Percentiles rank a stretch among this genome's conserved stretches.
These are phyloP conservation scores for Taiwanofungus camphoratus DNA, from an alignment of 1,284 basidiomycete species.

Conservation along the genomic window DNA sequence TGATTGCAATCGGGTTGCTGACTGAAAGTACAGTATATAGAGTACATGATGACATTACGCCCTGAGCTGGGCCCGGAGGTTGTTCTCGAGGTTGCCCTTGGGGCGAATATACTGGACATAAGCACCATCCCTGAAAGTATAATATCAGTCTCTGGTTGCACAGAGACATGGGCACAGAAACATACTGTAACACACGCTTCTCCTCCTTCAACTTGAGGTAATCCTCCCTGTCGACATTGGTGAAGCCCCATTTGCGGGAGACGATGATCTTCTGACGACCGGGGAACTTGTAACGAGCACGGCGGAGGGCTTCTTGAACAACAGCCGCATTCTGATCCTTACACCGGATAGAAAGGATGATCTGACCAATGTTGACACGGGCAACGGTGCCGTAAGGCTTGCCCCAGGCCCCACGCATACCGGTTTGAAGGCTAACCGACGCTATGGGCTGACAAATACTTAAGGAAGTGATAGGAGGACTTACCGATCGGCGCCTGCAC, in stretches of 20 bases:
- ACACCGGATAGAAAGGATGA: conserved; percentile 93
- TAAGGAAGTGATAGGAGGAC: conserved; percentile 19
- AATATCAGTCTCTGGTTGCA: conserved; percentile 16
- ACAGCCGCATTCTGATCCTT: conserved; percentile 87
- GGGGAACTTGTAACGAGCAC: conserved; percentile 99
- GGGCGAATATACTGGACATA: conserved; percentile 89
- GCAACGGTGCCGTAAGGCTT: conserved; percentile 97
- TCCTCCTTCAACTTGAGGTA: conserved; percentile 87
- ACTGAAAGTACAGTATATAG: conserved; percentile 14
- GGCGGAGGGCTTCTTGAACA: conserved; percentile 94
- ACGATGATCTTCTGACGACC: conserved; percentile 99
- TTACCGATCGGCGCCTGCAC: conserved; percentile 94
- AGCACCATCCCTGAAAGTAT: conserved; percentile 62
- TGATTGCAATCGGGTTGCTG: not conserved
- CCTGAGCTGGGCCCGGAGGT: conserved; percentile 79
- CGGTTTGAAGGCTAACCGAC: conserved; percentile 79
- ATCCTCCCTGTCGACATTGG: conserved; percentile 88
- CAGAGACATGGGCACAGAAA: conserved; percentile 21
- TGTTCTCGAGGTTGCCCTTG: conserved; percentile 78
- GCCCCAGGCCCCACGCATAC: conserved; percentile 99
- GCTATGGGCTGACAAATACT: not conserved
- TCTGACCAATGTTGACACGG: conserved; percentile 95
- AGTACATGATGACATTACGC: conserved; percentile 36
- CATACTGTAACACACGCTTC: conserved; percentile 82
- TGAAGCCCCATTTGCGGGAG: conserved; percentile 98